Evolutionary conservation across 78 protist genomes (phyloP).

Genomic region (slime mould (Dictyostelium discoideum)): DNA sequence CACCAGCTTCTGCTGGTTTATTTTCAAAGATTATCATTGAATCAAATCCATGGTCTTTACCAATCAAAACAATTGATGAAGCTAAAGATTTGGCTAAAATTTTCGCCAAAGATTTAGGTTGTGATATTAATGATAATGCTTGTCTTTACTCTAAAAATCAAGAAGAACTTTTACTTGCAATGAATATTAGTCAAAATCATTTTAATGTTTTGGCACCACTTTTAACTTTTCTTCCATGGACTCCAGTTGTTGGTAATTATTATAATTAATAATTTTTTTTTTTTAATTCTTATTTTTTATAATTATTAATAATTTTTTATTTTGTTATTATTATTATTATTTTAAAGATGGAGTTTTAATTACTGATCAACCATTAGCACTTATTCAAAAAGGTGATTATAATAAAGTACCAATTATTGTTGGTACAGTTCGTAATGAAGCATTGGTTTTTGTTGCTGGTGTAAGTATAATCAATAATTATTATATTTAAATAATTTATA

Average conservation of each 20-base stretch:
- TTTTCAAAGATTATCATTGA: constrained; percentile 26
- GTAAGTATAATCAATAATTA: neutral
- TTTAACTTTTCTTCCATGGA: constrained; percentile 60
- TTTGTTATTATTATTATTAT: too few relatives aligned
- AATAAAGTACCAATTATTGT: constrained; percentile 70
- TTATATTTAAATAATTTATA: too few relatives aligned
- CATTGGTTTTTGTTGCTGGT: constrained; percentile 55
- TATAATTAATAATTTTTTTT: neutral
- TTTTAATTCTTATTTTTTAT: too few relatives aligned
- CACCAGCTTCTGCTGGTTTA: constrained; percentile 49
- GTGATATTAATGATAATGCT: constrained; percentile 23
- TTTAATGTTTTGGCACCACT: constrained; percentile 11
- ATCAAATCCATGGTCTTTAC: constrained; percentile 66
- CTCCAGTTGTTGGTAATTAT: constrained; percentile 61
- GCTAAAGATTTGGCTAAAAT: neutral
- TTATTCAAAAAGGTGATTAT: constrained; percentile 42
- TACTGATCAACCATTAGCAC: constrained; percentile 70
- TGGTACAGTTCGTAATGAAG: constrained; percentile 66
- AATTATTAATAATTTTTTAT: too few relatives aligned
- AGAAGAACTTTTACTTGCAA: constrained; percentile 28
- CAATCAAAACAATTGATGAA: constrained; percentile 38
- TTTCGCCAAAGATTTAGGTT: constrained; percentile 47
- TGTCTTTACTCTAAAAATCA: constrained; percentile 9
- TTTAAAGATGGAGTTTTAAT: constrained; percentile 30
- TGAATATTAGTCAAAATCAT: neutral